Conservation (phyloP, 805 yeast species). For the Metschnikowia amazonensis region DNA sequence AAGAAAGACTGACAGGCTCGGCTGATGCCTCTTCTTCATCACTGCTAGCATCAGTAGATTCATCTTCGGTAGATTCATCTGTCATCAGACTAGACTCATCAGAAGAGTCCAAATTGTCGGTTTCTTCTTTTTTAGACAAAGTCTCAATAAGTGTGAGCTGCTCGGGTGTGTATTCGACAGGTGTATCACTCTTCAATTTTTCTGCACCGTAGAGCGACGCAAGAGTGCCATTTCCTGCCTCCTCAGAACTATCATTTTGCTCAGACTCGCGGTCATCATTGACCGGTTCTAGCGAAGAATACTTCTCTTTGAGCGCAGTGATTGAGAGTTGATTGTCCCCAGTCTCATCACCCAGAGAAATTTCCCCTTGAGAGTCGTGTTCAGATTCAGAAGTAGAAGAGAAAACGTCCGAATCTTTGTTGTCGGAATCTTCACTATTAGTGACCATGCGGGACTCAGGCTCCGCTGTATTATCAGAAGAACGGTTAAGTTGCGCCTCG, state of each 20-base stretch:
- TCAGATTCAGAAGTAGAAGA: conserved; percentile 20
- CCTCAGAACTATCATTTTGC: conserved; percentile 15
- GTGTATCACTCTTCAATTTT: background rate
- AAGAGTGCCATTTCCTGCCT: conserved; percentile 8
- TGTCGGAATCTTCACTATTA: conserved; percentile 22
- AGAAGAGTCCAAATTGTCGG: conserved; percentile 20
- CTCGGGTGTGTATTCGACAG: conserved; percentile 31
- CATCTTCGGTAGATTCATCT: conserved; percentile 17
- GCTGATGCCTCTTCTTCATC: background rate
- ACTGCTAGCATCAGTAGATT: background rate
- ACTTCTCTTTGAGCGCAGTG: conserved; percentile 55
- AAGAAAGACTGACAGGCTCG: conserved; percentile 1
- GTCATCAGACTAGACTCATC: conserved; percentile 20
- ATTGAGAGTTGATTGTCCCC: conserved; percentile 51
- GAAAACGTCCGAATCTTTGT: conserved; percentile 18
- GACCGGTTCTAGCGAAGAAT: conserved; percentile 38
- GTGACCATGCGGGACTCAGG: conserved; percentile 19
- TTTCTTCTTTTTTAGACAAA: conserved; percentile 12
- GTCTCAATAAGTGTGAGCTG: conserved; percentile 29
- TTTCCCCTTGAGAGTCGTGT: conserved; percentile 21
- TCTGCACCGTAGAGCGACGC: background rate
- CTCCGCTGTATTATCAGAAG: conserved; percentile 27
- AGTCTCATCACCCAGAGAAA: conserved; percentile 18
- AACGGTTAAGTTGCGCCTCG: conserved; percentile 68
- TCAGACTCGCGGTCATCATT: conserved; percentile 11